phyloP scores from a whole-genome alignment of 495 filamentous ascomycete species.

The Staphylotrichum longicolle region DNA sequence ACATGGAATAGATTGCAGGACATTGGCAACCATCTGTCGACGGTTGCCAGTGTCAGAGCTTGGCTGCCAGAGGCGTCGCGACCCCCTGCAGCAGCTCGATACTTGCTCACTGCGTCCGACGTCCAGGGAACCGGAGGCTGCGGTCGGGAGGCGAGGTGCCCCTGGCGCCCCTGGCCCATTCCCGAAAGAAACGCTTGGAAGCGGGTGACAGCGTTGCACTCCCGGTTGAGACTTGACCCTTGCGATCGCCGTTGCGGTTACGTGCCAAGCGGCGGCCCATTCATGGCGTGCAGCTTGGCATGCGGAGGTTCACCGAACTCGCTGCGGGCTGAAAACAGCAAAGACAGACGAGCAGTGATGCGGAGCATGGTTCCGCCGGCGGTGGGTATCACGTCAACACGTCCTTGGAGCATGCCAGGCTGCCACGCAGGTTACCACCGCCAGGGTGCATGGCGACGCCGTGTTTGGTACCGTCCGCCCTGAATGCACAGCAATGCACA shows the following conservation, averaged over 20 bases:
- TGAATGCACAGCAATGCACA: too few species aligned
- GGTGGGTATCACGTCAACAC: not conserved
- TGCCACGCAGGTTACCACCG: too few species aligned
- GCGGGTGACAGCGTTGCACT: not conserved
- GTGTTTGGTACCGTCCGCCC: too few species aligned
- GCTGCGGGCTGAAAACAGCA: constrained; percentile 1
- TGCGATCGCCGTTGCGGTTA: not conserved
- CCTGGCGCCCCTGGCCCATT: too few species aligned
- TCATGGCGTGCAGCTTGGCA: constrained; percentile 2
- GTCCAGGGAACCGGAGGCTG: too few species aligned
- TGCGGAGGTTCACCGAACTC: not conserved
- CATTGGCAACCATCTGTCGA: not conserved
- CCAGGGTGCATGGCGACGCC: too few species aligned
- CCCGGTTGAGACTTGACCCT: not conserved
- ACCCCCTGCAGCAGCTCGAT: too few species aligned
- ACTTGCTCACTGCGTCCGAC: too few species aligned
- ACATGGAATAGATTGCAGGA: constrained; percentile 1
- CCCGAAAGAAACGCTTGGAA: too few species aligned
- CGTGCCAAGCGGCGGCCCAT: not conserved
- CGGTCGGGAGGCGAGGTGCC: too few species aligned
- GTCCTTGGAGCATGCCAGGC: too few species aligned
- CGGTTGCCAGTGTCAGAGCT: not conserved
- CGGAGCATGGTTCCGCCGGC: constrained; percentile 3
- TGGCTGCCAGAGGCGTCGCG: not conserved
- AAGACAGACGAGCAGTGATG: constrained; percentile 9